A percentile compares a stretch with the other conserved stretches of the same genome.
Conservation (phyloP, 1,284 basidiomycete species). For the Cerrena zonata region DNA sequence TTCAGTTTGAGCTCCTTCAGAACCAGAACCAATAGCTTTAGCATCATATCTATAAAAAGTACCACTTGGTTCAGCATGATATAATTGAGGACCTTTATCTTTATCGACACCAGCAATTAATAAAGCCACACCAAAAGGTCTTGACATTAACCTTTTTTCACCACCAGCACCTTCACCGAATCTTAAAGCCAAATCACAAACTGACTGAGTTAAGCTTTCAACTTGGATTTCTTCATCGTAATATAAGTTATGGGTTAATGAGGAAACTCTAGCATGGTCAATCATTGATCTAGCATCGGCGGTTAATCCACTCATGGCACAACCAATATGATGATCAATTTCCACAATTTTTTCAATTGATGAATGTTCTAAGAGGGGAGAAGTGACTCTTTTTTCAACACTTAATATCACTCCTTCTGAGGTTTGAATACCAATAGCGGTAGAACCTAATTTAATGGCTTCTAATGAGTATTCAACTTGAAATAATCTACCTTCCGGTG, state of each 20-base stretch:
- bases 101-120: conserved; percentile 96
- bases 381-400: conserved; percentile 98
- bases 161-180: conserved; percentile 99
- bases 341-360: conserved; percentile 99
- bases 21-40: conserved; percentile 97
- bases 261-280: conserved; percentile 96
- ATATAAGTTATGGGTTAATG: conserved; percentile 93
- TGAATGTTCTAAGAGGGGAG: conserved; percentile 87
- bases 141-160: conserved; percentile 98
- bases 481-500: conserved; percentile 91
- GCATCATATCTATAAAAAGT: conserved; percentile 96
- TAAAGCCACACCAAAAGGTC: conserved; percentile 96
- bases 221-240: conserved; percentile 97
- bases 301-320: conserved; percentile 96
- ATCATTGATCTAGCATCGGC: conserved; percentile 99
- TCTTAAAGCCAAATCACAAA: conserved; percentile 93
- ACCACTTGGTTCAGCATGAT: conserved; percentile 96
- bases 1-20: conserved; percentile 94
- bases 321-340: conserved; percentile 93
- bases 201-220: conserved; percentile 94
- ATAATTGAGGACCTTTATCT: conserved; percentile 90
- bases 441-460: conserved; percentile 97
- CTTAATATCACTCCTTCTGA: conserved; percentile 87
- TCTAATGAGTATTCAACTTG: conserved; percentile 99
- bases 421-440: conserved; percentile 89